Evolutionary conservation across 2,329 filamentous ascomycete genomes (phyloP).

Genomic region (Pleoardoris graminearum): DNA sequence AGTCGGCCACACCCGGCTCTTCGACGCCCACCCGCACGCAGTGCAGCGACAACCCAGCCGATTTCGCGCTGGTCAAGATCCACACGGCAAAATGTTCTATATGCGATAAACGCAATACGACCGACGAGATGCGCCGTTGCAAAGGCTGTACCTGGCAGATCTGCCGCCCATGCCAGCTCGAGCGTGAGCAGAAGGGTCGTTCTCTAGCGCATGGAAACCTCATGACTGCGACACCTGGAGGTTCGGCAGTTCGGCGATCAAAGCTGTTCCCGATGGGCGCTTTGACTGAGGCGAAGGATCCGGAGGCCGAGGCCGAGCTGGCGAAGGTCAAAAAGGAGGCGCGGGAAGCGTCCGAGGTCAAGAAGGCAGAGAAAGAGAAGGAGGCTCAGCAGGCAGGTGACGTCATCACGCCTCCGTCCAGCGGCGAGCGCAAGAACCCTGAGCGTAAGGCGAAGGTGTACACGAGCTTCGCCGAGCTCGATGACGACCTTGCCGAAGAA

Average conservation of each 20-base stretch:
- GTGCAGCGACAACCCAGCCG: slow-evolving; percentile 25
- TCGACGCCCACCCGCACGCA: background rate
- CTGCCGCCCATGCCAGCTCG: slow-evolving; percentile 33
- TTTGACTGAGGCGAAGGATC: background rate
- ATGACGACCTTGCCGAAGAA: slow-evolving; percentile 5
- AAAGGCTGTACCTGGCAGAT: slow-evolving; percentile 41
- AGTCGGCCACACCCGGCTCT: slow-evolving; percentile 16
- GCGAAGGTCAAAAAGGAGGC: background rate
- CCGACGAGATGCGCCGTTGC: slow-evolving; percentile 35
- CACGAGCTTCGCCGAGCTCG: background rate
- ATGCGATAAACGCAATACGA: slow-evolving; percentile 40
- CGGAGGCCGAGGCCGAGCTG: background rate
- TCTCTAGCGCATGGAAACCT: slow-evolving; percentile 32
- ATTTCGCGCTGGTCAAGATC: slow-evolving; percentile 29
- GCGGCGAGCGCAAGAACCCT: slow-evolving; percentile 1
- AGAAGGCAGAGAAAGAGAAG: background rate
- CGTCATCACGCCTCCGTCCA: slow-evolving; percentile 4
- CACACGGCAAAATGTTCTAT: slow-evolving; percentile 45
- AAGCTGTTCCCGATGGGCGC: background rate
- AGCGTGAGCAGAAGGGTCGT: slow-evolving; percentile 11
- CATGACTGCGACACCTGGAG: slow-evolving; percentile 3
- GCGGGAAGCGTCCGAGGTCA: background rate
- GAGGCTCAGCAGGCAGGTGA: background rate
- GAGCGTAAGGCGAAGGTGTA: slow-evolving; percentile 4
- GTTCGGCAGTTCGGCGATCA: slow-evolving; percentile 4